Evolutionary conservation across 345 rosid species (phyloP), one percentile per base, ranked within the genome.

Genomic region (Salix suchowensis): DNA sequence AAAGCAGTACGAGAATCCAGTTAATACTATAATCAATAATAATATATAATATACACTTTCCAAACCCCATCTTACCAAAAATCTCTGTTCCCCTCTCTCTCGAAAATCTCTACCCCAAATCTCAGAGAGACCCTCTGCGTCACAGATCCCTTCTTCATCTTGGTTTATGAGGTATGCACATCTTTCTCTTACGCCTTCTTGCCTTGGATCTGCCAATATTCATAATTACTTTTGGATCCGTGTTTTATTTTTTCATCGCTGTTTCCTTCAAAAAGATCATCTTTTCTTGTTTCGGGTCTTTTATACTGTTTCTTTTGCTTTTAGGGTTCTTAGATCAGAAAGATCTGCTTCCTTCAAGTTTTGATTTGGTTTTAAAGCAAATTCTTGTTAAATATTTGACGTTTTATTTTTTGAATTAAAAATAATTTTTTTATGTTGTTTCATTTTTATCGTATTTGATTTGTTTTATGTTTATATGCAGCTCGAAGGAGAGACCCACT

Each of bases 401-500:
- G 11, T 9, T 23, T n/a, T n/a, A 3, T n/a, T 58, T n/a, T 11
- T 4, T 10, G 44, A 40, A 40, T 10, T 40, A 40, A 40, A 34
- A 34, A 4, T 34, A 34, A 34, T 55, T 55, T 21, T 7, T 21
- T 23, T 23, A n/a, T 58, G 15, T 9, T 58, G 11, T 23, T 58
- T 3, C 5, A 3, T 13, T n/a, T 58, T 58, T 23, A n/a, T 23
- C 28, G 24, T n/a, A 4, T n/a, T 23, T 10, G 15, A 58, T 23
- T 12, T 3, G 23, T 9, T n/a, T 68, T 18, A 39, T 65, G 30
- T 15, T 62, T 48, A 50, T 30, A 68, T 48, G 71, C 80, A 80
- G 83, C 83, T 80, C 83, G 69, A 80, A 76, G 83, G 83, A 80
- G 83, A 80, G 80, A 80, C 83, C 83, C 83, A 72, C 83, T 80